Conservation (phyloP, 306 rosid species). For the Betula pendula region DNA sequence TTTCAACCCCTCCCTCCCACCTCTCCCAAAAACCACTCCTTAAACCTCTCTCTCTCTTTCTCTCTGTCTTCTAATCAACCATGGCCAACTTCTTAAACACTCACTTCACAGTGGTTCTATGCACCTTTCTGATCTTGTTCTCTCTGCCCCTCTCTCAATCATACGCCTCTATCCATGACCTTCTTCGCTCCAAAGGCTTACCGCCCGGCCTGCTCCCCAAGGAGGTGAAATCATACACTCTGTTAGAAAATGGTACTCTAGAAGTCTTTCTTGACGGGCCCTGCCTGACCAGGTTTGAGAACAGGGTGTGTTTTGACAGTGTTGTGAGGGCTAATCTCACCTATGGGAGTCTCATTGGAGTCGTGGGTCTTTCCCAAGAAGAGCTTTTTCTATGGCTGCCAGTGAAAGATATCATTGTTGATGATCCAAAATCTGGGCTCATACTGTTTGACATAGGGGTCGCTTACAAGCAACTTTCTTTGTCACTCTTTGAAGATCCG, state of each 20-base stretch:
- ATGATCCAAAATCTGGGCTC: conserved; percentile 75
- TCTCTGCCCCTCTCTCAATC: conserved; percentile 27
- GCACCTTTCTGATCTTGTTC: conserved; percentile 25
- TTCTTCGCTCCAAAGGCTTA: conserved; percentile 71
- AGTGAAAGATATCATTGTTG: conserved; percentile 77
- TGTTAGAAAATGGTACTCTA: conserved; percentile 55
- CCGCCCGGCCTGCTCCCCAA: conserved; percentile 84
- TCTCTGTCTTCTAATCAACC: conserved; percentile 28
- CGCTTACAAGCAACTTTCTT: conserved; percentile 78
- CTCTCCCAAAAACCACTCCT: conserved; percentile 26
- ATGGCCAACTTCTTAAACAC: conserved; percentile 48
- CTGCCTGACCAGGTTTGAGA: conserved; percentile 77
- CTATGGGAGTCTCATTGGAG: conserved; percentile 81
- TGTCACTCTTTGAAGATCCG: conserved; percentile 90
- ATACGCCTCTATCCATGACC: conserved; percentile 61
- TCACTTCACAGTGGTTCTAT: conserved; percentile 19
- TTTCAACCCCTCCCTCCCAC: conserved; percentile 35
- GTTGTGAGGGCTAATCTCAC: conserved; percentile 76
- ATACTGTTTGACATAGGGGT: conserved; percentile 84
- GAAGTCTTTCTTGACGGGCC: conserved; percentile 80
- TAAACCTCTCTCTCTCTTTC: conserved; percentile 25
- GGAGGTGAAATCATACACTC: conserved; percentile 67
- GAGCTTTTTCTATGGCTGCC: conserved; percentile 91
- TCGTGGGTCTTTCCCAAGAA: conserved; percentile 76
- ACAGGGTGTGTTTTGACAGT: conserved; percentile 66